Conservation (phyloP, 2,329 filamentous ascomycete genomes). For the Keithomyces neogunnii region DNA sequence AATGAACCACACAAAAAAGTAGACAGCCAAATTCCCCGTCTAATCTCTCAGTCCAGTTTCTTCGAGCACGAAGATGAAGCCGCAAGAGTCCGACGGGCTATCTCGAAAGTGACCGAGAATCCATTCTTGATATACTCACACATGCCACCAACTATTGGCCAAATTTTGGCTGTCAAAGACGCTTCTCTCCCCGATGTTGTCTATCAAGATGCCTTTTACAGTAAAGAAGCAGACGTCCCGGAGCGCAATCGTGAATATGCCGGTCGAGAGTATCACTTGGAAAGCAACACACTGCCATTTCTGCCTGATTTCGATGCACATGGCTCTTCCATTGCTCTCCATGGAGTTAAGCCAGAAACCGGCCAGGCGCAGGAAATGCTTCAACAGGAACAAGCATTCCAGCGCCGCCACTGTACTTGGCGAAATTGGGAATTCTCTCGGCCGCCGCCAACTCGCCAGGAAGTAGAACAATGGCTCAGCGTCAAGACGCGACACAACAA, state of each 20-base stretch:
- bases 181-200: slow-evolving; percentile 52
- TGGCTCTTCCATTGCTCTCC: slow-evolving; percentile 44
- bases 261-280: slow-evolving; percentile 73
- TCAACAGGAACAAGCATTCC: slow-evolving; percentile 39
- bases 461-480: slow-evolving; percentile 63
- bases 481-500: slow-evolving; percentile 14
- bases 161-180: slow-evolving; percentile 16
- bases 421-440: slow-evolving; percentile 66
- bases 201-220: slow-evolving; percentile 81
- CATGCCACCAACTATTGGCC: slow-evolving; percentile 17
- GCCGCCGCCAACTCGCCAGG: slow-evolving; percentile 59
- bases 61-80: slow-evolving; percentile 2
- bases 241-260: slow-evolving; percentile 73
- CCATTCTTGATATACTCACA: slow-evolving; percentile 16
- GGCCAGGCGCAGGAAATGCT: slow-evolving; percentile 42
- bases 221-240: slow-evolving; percentile 75
- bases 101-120: not conserved
- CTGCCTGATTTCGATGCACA: slow-evolving; percentile 68
- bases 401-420: slow-evolving; percentile 42
- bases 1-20: not conserved
- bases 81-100: slow-evolving; percentile 3
- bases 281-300: slow-evolving; percentile 67
- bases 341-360: slow-evolving; percentile 40
- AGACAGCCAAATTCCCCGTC: not conserved
- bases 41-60: not conserved